Conservation (phyloP, 2,329 filamentous ascomycete species). For the Ceratocystis cacaofunesta region DNA sequence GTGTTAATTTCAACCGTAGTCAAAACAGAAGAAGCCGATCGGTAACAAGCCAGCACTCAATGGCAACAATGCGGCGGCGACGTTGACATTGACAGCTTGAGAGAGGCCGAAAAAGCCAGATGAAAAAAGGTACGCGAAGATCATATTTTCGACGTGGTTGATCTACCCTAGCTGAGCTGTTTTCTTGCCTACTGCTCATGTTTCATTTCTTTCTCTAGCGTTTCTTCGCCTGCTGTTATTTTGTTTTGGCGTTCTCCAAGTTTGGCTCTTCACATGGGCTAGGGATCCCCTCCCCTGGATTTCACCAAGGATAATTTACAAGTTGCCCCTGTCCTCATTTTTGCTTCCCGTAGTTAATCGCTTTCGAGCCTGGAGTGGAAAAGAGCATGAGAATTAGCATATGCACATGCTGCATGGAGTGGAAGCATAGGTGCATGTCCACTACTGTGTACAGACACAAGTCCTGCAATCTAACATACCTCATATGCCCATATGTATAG, state of each 20-base stretch:
- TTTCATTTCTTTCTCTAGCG: constrained; percentile 1
- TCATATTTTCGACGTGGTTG: background rate
- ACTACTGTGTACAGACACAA: background rate
- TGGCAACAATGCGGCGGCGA: background rate
- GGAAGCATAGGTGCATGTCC: background rate
- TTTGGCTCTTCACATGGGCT: background rate
- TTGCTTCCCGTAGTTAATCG: background rate
- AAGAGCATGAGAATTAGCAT: background rate
- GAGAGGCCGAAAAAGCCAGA: background rate
- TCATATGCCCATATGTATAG: too few species aligned
- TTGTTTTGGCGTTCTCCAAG: background rate
- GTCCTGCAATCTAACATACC: background rate
- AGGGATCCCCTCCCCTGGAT: background rate
- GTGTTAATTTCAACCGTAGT: background rate
- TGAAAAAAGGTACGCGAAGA: background rate
- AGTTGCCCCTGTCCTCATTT: background rate
- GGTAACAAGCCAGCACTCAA: too few species aligned
- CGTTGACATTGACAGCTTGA: background rate
- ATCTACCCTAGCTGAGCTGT: background rate
- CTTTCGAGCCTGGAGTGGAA: too few species aligned
- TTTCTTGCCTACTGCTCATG: background rate
- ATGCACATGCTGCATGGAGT: too few species aligned
- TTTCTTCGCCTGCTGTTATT: background rate
- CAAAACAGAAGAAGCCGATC: background rate
- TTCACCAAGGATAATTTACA: background rate